Conservation (phyloP, 495 filamentous ascomycete genomes). For the Podospora pseudopauciseta region DNA sequence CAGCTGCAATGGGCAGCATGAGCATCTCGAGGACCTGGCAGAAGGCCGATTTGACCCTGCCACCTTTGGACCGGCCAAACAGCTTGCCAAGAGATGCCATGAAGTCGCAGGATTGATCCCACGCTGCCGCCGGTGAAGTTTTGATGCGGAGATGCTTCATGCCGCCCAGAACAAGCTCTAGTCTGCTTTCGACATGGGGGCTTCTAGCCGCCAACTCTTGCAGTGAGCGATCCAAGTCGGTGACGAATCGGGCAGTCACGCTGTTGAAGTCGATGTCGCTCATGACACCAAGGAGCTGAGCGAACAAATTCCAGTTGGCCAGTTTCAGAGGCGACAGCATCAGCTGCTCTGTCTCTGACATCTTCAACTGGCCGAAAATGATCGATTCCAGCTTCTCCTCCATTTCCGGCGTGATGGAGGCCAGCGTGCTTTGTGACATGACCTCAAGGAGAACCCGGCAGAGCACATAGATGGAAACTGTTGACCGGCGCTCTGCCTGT, state of each 20-base stretch:
- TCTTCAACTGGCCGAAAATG: slow-evolving; percentile 87
- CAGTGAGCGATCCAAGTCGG: slow-evolving; percentile 72
- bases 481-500: slow-evolving; percentile 79
- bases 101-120: slow-evolving; percentile 85
- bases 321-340: slow-evolving; percentile 72
- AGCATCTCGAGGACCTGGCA: slow-evolving; percentile 86
- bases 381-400: slow-evolving; percentile 87
- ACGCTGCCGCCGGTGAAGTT: slow-evolving; percentile 64
- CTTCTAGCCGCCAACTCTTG: slow-evolving; percentile 66
- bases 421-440: slow-evolving; percentile 79
- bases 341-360: slow-evolving; percentile 79
- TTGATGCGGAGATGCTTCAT: slow-evolving; percentile 85
- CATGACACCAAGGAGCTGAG: slow-evolving; percentile 89
- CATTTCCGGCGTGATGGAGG: slow-evolving; percentile 80
- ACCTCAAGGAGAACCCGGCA: slow-evolving; percentile 93
- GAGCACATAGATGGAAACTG: slow-evolving; percentile 89
- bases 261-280: slow-evolving; percentile 83
- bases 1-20: slow-evolving; percentile 81
- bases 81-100: slow-evolving; percentile 74
- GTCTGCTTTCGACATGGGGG: slow-evolving; percentile 70
- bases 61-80: slow-evolving; percentile 80
- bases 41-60: slow-evolving; percentile 86
- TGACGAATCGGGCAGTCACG: slow-evolving; percentile 75
- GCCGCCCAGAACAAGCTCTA: slow-evolving; percentile 79
- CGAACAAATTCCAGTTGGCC: slow-evolving; percentile 93